These are phyloP conservation scores for Sphagnurus paluster DNA, from an alignment of 1,284 basidiomycete species.

Conservation along the genomic window DNA sequence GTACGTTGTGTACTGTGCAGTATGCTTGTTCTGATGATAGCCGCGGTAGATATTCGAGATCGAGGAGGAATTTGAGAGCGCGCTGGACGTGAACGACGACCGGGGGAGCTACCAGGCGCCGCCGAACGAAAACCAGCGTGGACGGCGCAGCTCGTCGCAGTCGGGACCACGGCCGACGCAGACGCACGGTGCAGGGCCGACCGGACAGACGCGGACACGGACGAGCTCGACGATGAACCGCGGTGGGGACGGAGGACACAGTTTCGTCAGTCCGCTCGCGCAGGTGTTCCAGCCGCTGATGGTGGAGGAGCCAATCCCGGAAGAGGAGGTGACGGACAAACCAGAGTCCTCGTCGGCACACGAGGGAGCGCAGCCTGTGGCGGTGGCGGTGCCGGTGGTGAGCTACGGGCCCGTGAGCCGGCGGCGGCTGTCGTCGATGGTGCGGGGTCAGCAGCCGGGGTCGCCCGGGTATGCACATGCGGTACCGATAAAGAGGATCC, in stretches of 20 bases:
- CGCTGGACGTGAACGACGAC: conserved; percentile 48
- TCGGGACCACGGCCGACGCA: conserved; percentile 14
- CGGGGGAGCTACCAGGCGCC: conserved; percentile 26
- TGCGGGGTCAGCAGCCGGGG: conserved; percentile 14
- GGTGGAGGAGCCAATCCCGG: conserved; percentile 47
- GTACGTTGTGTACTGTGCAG: conserved; percentile 39
- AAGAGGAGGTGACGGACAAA: conserved; percentile 30
- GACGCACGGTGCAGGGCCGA: no score
- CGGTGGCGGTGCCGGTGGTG: conserved; percentile 25
- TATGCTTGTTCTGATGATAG: neutral
- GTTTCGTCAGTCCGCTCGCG: conserved; percentile 62
- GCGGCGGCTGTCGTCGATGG: conserved; percentile 52
- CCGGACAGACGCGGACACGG: conserved; percentile 42
- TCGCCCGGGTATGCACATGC: conserved; percentile 11
- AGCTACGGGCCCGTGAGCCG: conserved; percentile 64
- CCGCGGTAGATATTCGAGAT: conserved; percentile 74
- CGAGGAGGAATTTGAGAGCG: conserved; percentile 68
- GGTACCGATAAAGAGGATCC: conserved; percentile 25
- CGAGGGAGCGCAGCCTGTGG: conserved; percentile 13
- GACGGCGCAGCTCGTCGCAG: conserved; percentile 23
- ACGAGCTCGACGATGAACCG: conserved; percentile 47
- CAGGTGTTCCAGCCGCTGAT: conserved; percentile 71
- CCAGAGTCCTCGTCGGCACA: conserved; percentile 5
- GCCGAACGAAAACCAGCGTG: no score
- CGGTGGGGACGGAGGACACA: conserved; percentile 40